Base-by-base conservation (phyloP, 129 eudicot genomes). In the Flaveria ramosissima region DNA sequence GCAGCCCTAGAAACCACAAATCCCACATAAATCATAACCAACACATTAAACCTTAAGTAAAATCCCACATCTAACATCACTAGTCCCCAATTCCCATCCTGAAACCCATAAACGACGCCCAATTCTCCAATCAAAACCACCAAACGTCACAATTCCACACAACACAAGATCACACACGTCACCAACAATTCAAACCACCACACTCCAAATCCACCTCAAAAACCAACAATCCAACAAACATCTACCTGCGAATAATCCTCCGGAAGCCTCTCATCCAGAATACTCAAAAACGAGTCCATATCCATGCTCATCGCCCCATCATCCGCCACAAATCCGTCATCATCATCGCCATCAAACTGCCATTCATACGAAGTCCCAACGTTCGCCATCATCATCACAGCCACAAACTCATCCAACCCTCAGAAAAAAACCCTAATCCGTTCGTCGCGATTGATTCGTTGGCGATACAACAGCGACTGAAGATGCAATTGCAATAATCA, bases 361-460 rank as follows among this genome's bases (percentile, higher is more conserved):
- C 75, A 80, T 32, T 57, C 63, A 7, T 67, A 74, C 8, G 82
- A 60, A 2, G 71, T 19, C 8, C 43, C 79, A 10, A 68, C 84
- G 75, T 80, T 73, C 50, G 70, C 45, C 84, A 75, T 80, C 80
- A 74, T 80, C 80, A 73, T 80, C 69, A 72, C 53, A 78, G 7
- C 17, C 66, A 53, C 16, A 64, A 65, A 80, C 65, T 53, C 83
- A 52, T 65, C 52, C 73, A 30, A 30, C 36, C 36, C 36, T 30
- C 61, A 9, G 42, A 50, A 53, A 51, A 63, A 79, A 73, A 80
- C 83, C 83, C 83, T 73, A 80, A 56, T 24, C 26, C 11, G 13
- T 48, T 4, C n/a, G 24, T 36, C 13, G 77, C 71, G 72, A 61
- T 62, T 36, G 41, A 6, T 6, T 36, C 36, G 82, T 78, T 70